Conservation (phyloP, 441 rosid species). For the Eruca vesicaria region DNA sequence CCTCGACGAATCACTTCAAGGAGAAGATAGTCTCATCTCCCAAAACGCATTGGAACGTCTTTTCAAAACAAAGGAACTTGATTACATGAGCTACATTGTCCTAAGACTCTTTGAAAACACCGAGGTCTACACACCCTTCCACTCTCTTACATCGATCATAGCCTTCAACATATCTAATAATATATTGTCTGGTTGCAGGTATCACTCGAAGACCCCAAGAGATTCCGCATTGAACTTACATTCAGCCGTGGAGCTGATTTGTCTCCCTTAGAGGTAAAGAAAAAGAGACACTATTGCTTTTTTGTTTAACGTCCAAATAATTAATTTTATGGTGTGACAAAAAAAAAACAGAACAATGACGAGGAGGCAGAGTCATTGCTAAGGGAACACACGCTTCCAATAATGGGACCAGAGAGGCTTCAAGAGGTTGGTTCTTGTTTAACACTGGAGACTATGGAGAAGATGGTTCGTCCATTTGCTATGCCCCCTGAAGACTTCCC, state of each 20-base stretch:
- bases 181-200: constrained; percentile 35
- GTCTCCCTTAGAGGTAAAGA: constrained; percentile 83
- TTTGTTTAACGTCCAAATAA: not conserved
- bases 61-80: constrained; percentile 91
- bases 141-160: not conserved
- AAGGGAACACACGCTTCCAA: constrained; percentile 96
- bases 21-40: constrained; percentile 92
- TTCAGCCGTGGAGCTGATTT: constrained; percentile 99
- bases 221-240: constrained; percentile 94
- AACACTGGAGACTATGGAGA: constrained; percentile 89
- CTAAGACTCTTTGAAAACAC: constrained; percentile 93
- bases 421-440: constrained; percentile 92
- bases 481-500: constrained; percentile 99
- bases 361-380: constrained; percentile 78
- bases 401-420: constrained; percentile 99
- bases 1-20: constrained; percentile 96
- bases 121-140: constrained; percentile 37
- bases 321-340: not conserved
- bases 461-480: constrained; percentile 89
- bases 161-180: not conserved
- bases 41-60: constrained; percentile 81
- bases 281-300: not conserved
- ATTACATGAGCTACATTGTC: constrained; percentile 98
- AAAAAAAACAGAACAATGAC: constrained; percentile 57
- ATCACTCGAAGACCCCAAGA: constrained; percentile 82